Evolutionary conservation across 176 grass and related monocot species (phyloP).

Genomic region (Paspalum vaginatum): DNA sequence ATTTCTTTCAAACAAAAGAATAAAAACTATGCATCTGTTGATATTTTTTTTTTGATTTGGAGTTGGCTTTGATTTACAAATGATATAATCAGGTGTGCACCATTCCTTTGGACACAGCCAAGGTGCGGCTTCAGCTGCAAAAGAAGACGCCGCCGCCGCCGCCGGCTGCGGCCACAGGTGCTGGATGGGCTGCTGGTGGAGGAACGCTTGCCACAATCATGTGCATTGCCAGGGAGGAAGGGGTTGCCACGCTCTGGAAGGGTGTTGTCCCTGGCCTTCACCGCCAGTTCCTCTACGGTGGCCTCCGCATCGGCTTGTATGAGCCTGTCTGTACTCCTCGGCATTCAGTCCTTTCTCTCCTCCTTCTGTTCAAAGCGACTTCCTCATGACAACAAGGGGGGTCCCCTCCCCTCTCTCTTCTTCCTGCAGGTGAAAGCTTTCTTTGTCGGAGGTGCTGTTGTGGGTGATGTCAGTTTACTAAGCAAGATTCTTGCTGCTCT

Average conservation of each 20-base stretch:
- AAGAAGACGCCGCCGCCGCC: constrained; percentile 39
- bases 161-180: not conserved
- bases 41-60: not conserved
- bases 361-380: not conserved
- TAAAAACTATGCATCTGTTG: not conserved
- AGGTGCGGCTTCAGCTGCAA: constrained; percentile 95
- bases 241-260: constrained; percentile 80
- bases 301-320: constrained; percentile 88
- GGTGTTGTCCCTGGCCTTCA: constrained; percentile 81
- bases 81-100: constrained; percentile 69
- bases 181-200: constrained; percentile 4
- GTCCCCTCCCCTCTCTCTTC: not conserved
- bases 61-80: constrained; percentile 18
- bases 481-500: constrained; percentile 85
- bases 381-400: not conserved
- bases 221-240: constrained; percentile 73
- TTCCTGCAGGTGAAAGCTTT: constrained; percentile 66
- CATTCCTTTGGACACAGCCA: constrained; percentile 94
- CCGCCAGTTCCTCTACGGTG: constrained; percentile 81
- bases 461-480: constrained; percentile 54
- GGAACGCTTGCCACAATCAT: constrained; percentile 69
- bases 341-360: not conserved
- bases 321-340: constrained; percentile 67
- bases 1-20: not conserved
- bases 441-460: constrained; percentile 50